Conservation (phyloP, 805 yeast species). For the Soucietia sequanensis region DNA sequence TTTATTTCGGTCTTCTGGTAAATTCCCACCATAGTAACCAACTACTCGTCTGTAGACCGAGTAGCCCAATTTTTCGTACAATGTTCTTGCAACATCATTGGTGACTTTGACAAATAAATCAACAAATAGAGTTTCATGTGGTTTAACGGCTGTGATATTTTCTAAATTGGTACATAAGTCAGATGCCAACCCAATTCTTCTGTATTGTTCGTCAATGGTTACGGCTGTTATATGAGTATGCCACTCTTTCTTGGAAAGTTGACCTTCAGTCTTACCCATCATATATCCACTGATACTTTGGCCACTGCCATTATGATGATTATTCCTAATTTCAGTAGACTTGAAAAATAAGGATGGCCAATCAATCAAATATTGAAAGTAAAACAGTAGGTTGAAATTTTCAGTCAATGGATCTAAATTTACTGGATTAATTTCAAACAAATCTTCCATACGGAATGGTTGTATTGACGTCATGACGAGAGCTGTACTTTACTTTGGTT, state of each 20-base stretch:
- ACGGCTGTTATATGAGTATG: slow-evolving; percentile 97
- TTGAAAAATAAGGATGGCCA: slow-evolving; percentile 94
- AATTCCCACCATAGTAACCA: slow-evolving; percentile 71
- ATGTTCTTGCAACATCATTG: slow-evolving; percentile 70
- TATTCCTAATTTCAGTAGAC: slow-evolving; percentile 44
- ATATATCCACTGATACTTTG: slow-evolving; percentile 62
- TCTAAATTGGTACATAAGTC: slow-evolving; percentile 73
- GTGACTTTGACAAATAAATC: slow-evolving; percentile 91
- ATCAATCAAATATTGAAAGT: slow-evolving; percentile 72
- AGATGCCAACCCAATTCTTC: slow-evolving; percentile 85
- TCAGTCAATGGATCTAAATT: slow-evolving; percentile 91
- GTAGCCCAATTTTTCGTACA: slow-evolving; percentile 87
- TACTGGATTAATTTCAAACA: slow-evolving; percentile 68
- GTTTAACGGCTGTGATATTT: slow-evolving; percentile 64
- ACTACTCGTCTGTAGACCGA: slow-evolving; percentile 82
- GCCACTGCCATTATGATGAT: slow-evolving; percentile 11
- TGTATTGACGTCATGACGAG: slow-evolving; percentile 76
- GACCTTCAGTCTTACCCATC: slow-evolving; percentile 97
- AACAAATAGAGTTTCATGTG: slow-evolving; percentile 78
- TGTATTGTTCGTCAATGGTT: slow-evolving; percentile 76
- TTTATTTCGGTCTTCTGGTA: slow-evolving; percentile 46
- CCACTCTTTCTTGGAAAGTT: slow-evolving; percentile 66
- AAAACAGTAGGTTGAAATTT: slow-evolving; percentile 81
- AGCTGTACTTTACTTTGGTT: neutral
- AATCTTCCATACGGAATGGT: slow-evolving; percentile 86